These are phyloP conservation scores for Cicer cuneatum DNA, from an alignment of 306 rosid genomes.

Conservation along the genomic window DNA sequence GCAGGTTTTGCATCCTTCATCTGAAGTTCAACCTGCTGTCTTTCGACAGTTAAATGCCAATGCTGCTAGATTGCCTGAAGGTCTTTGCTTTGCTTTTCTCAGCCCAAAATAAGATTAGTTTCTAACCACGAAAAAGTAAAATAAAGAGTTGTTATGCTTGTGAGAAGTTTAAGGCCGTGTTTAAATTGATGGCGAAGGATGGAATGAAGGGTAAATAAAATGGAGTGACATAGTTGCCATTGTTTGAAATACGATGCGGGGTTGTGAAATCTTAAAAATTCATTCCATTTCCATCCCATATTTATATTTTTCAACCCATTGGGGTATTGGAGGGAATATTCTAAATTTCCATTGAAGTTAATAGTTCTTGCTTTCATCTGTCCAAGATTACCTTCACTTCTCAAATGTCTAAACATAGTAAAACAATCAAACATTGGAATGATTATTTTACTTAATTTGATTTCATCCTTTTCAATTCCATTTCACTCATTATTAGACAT, in stretches of 20 bases:
- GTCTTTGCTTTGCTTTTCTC: slow-evolving; percentile 51
- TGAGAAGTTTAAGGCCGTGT: neutral
- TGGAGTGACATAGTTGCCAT: slow-evolving; percentile 13
- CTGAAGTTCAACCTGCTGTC: slow-evolving; percentile 43
- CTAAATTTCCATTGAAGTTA: neutral
- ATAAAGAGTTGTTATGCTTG: neutral
- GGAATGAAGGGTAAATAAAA: slow-evolving; percentile 3
- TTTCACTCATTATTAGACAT: too few relatives aligned
- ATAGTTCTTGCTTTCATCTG: neutral
- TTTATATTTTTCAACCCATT: slow-evolving; percentile 5
- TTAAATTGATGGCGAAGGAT: slow-evolving; percentile 24
- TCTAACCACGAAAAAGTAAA: slow-evolving; percentile 10
- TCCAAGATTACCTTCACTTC: too few relatives aligned
- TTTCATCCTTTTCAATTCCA: too few relatives aligned
- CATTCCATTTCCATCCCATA: neutral
- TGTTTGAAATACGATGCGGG: neutral
- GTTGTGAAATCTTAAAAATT: neutral
- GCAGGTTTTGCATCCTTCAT: slow-evolving; percentile 46
- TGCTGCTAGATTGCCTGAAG: slow-evolving; percentile 60
- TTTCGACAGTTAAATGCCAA: slow-evolving; percentile 50
- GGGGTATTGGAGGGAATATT: neutral
- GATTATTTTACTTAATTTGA: too few relatives aligned
- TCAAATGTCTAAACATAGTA: too few relatives aligned
- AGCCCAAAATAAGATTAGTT: slow-evolving; percentile 11
- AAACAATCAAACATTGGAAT: too few relatives aligned